Evolutionary conservation across 2,329 filamentous ascomycete genomes (phyloP), one percentile per base, ranked within the genome.

Genomic region (Fusarium sp.): DNA sequence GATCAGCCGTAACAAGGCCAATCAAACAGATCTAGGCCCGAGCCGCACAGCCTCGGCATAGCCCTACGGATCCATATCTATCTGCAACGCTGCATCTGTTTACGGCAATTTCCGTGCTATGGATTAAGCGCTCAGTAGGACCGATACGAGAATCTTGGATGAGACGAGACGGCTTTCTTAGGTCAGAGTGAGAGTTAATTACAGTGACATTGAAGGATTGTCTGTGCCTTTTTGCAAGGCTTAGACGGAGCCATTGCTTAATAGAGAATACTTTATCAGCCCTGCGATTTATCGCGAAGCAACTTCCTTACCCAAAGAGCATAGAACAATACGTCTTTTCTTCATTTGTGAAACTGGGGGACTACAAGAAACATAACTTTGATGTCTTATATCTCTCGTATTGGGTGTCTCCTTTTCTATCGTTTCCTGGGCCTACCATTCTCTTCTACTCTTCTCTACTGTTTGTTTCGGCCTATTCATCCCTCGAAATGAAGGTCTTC

Each of bases 1-100:
- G 24, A 8, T 6, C 26, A 45, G 42, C 24, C 42, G 42, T 45
- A 45, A 45, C 12, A 28, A 20, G 42, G 11, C 24, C 42, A 45
- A 45, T 28, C 24, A 44, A 39, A 39, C 20, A 39, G 38, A 14
- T n/a, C 13, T 16, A 16, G 44, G 20, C 5, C 20, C 4, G 26
- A 30, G 44, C 26, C 20, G 13, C 56, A 51, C 33, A 59, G 42
- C 56, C 56, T 36, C 26, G 12, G 56, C 42, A 51, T n/a, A 59
- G 56, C 33, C 56, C 11, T 38, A 59, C 20, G 28, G 33, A 51
- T 31, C 33, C n/a, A 51, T 59, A 22, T 28, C 45, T n/a, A n/a
- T n/a, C 22, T 13, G 45, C 12, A 24, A 48, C 45, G 5, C 22
- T n/a, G 45, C 28, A 48, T 24, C 22, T 48, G 10, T 4, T 7